Percentiles rank a stretch among this genome's conserved stretches.
phyloP scores from a whole-genome alignment of 2,329 filamentous ascomycete genomes.

The Colletotrichum musicola region DNA sequence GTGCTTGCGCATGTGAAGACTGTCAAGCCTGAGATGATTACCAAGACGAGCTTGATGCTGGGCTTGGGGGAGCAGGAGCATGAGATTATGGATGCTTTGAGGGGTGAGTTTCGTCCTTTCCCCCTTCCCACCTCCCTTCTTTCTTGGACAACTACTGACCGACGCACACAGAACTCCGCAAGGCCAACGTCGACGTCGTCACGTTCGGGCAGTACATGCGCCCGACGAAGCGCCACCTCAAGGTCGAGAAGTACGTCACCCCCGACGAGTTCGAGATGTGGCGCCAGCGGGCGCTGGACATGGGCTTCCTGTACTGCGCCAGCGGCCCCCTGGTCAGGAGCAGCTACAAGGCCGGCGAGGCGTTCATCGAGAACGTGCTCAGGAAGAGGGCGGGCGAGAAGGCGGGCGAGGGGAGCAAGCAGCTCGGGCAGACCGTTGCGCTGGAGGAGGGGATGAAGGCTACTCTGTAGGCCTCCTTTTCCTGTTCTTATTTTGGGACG shows the following conservation, averaged over 20 bases:
- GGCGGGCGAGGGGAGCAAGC: conserved; percentile 44
- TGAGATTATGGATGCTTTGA: conserved; percentile 83
- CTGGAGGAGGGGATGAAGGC: conserved; percentile 48
- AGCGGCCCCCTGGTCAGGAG: conserved; percentile 93
- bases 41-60: conserved; percentile 99
- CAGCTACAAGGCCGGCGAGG: conserved; percentile 97
- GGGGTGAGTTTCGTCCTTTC: conserved; percentile 59
- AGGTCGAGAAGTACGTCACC: conserved; percentile 94
- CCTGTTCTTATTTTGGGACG: background rate
- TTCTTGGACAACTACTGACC: background rate
- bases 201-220: conserved; percentile 99
- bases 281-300: conserved; percentile 88
- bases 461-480: conserved; percentile 1
- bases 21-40: conserved; percentile 81
- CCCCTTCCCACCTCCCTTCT: too few species aligned
- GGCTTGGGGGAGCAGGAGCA: conserved; percentile 93
- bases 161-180: conserved; percentile 66
- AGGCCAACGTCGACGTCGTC: conserved; percentile 88
- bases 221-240: conserved; percentile 96
- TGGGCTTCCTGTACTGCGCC: conserved; percentile 98
- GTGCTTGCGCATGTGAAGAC: conserved; percentile 88
- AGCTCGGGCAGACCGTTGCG: conserved; percentile 55
- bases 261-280: conserved; percentile 93
- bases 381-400: conserved; percentile 77
- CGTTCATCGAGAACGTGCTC: conserved; percentile 98